Base-by-base conservation (phyloP, 306 rosid genomes). In the Acmispon strigosus region DNA sequence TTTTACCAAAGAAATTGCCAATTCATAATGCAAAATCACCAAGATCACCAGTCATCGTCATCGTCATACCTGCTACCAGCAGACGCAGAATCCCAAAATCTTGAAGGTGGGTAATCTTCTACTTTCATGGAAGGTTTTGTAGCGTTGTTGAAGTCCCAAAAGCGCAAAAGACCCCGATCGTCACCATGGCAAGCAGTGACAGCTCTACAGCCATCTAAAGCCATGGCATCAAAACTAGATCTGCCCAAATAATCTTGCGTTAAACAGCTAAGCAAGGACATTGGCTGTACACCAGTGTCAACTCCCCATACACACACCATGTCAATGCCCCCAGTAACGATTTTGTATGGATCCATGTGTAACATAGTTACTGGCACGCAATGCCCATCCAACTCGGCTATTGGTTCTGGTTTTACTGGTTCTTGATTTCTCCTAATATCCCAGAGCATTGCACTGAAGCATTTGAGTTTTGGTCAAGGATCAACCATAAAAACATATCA, bases 371-470 rank as follows among this genome's bases (percentile, higher is more conserved):
- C 87, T 50, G 80, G 86, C 22, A 88, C 89, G 4, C 39, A 11
- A 67, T 85, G 96, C 62, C 96, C 91, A 15, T 83, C 91, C 78
- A 90, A 78, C 83, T 88, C 92, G 0, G 82, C 86, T 60, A 88
- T 15, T 27, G 92, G 87, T 47, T 67, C 79, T 18, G 85, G 78
- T 45, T 64, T 84, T 10, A 14, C 22, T n/a, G 64, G 39, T 12
- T 69, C 82, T 73, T 78, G 87, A 84, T 78, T 86, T 75, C 80
- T 88, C 80, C 98, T 84, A 16, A 89, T 66, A 82, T 92, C 98
- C 83, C 91, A 92, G 13, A 92, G 91, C 90, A 84, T 75, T 36
- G 92, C 98, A 49, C 96, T 90, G 96, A 83, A 78, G 48, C 76
- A 81, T 43, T 56, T 3, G 37, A 16, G 58, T 50, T 67, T 22